These are phyloP conservation scores for Arabidopsis hybrid DNA, from an alignment of 441 rosid genomes.

Conservation along the genomic window DNA sequence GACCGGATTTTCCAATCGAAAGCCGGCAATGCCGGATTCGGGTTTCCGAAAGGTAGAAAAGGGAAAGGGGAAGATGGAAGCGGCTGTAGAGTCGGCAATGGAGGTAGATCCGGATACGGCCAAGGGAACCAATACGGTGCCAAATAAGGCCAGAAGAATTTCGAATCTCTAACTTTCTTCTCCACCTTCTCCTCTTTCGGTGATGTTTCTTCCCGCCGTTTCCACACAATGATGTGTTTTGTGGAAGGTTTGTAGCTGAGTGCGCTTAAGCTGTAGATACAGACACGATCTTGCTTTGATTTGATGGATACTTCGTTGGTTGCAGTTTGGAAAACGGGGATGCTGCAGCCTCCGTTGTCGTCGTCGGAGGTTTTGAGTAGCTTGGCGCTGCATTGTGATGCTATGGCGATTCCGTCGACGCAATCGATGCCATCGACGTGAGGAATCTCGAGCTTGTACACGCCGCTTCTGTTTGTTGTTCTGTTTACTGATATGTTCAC, in stretches of 20 bases:
- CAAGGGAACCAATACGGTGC: constrained; percentile 64
- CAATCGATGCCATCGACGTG: constrained; percentile 69
- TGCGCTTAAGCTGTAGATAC: constrained; percentile 73
- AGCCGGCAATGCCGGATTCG: constrained; percentile 47
- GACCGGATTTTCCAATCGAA: constrained; percentile 46
- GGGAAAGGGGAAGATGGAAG: constrained; percentile 55
- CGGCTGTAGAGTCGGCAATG: constrained; percentile 47
- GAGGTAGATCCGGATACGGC: constrained; percentile 51
- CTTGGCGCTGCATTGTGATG: constrained; percentile 60
- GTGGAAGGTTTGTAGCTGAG: constrained; percentile 59
- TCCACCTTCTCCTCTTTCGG: constrained; percentile 32
- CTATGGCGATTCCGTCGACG: constrained; percentile 64
- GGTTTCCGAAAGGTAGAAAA: constrained; percentile 41
- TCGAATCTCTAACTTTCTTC: constrained; percentile 45
- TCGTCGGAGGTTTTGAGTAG: constrained; percentile 50
- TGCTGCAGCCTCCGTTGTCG: constrained; percentile 47
- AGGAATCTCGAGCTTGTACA: constrained; percentile 68
- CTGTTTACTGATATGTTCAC: constrained; percentile 66
- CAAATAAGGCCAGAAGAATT: constrained; percentile 61
- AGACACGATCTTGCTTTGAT: constrained; percentile 65
- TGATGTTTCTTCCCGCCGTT: constrained; percentile 33
- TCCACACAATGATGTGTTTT: constrained; percentile 54
- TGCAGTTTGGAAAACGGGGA: constrained; percentile 55
- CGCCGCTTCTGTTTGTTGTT: constrained; percentile 60
- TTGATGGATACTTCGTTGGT: constrained; percentile 63